Base-by-base conservation (phyloP, 2,329 filamentous ascomycete species). In the Teratosphaeria zuluensis region DNA sequence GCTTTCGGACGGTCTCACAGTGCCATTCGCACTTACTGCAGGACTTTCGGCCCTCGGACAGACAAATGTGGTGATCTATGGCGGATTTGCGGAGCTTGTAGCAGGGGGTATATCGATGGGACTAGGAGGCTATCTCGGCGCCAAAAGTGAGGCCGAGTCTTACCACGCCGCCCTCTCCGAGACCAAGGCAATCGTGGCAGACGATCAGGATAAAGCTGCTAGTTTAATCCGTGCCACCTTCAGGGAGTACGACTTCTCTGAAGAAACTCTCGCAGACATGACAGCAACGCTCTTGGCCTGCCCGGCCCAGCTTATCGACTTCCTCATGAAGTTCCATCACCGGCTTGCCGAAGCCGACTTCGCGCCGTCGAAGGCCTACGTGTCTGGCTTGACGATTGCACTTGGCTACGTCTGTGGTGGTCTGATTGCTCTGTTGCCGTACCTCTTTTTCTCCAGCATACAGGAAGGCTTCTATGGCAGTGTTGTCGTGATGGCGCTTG, bases 341-440 rank as follows among this genome's bases (percentile, higher is more conserved):
- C 73, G 76, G 54, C 72, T 78, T 48, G 65, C 73, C 1, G 72
- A 74, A 59, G 77, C 77, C 1, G 73, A 77, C 51, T 74, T 73
- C 55, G 75, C 77, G 54, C 58, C 64, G 19, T 63, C 62, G 2
- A 73, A 76, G 59, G 76, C 77, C 11, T 77, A 74, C 66, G 74
- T 73, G 52, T 85, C 82, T 0, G 87, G 84, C 2, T 63, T 84
- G 30, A 88, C 84, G 8, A 86, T 90, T 66, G 84, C 85, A 0
- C 66, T 84, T 16, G 85, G 85, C 38, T 90, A 90, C 70, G 84
- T 89, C 56, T 71, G 89, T 24, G 87, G 87, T 21, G 87, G 87
- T 0, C 76, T 89, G 57, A 80, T 89, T n/a, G 86, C 87, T 14
- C 78, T 89, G 66, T 72, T 87, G 51, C 87, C 87, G 0, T 90